Conservation (phyloP, 108 stramenopile species). For the Skeletonema marinoi region DNA sequence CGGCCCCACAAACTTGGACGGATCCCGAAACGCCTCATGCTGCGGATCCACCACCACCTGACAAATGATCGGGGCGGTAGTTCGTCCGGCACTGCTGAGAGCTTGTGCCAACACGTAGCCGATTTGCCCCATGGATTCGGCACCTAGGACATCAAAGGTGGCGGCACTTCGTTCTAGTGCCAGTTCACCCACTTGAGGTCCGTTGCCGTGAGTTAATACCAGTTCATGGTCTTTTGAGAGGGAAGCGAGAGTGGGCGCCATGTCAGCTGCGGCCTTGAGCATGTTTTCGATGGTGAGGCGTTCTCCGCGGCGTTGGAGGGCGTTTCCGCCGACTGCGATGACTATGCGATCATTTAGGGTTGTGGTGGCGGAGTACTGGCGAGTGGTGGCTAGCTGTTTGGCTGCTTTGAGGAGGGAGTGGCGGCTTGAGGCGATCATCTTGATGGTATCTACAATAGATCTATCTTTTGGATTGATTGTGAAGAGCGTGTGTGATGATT, state of each 20-base stretch:
- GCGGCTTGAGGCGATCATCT: conserved; percentile 21
- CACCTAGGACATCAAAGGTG: conserved; percentile 71
- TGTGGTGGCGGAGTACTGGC: conserved; percentile 33
- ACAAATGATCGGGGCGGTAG: conserved; percentile 68
- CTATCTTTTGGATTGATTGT: too few relatives aligned
- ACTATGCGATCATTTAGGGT: conserved; percentile 54
- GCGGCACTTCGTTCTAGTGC: conserved; percentile 78
- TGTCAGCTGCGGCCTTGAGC: conserved; percentile 84
- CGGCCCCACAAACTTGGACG: conserved; percentile 81
- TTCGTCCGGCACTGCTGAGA: conserved; percentile 52
- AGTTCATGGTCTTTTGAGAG: conserved; percentile 67
- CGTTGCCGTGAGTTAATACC: conserved; percentile 78
- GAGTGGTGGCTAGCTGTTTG: neutral
- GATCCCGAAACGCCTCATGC: conserved; percentile 74
- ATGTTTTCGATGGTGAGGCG: conserved; percentile 85
- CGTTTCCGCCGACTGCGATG: conserved; percentile 85
- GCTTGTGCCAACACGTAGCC: conserved; percentile 84
- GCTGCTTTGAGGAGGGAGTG: conserved; percentile 8
- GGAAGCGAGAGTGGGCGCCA: conserved; percentile 73
- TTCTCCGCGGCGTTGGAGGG: conserved; percentile 84
- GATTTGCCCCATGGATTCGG: conserved; percentile 85
- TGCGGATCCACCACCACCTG: conserved; percentile 78
- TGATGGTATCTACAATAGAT: neutral
- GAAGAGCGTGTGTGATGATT: too few relatives aligned
- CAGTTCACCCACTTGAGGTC: conserved; percentile 86